Evolutionary conservation across 1,284 basidiomycete genomes (phyloP).

Genomic region (Moniliella sp.): DNA sequence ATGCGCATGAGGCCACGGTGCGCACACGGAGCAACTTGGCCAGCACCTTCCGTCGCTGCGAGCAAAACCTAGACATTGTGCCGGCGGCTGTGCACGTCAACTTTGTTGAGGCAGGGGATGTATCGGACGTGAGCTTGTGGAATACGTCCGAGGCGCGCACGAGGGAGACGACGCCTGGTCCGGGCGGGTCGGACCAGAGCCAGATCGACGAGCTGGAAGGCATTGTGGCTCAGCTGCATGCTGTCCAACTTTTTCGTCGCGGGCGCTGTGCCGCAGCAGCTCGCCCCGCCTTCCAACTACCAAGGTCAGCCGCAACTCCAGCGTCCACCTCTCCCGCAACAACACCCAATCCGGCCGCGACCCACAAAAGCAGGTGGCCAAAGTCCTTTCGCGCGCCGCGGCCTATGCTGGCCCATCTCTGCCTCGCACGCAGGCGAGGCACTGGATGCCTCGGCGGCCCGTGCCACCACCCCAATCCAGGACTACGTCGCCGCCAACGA

Average conservation of each 20-base stretch:
- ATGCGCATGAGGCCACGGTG: slow-evolving; percentile 18
- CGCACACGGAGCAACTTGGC: slow-evolving; percentile 21
- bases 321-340: not conserved
- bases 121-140: slow-evolving; percentile 4
- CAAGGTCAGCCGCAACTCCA: not conserved
- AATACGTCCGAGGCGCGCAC: slow-evolving; percentile 1
- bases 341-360: not conserved
- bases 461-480: no score
- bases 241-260: slow-evolving; percentile 26
- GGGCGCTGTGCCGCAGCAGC: slow-evolving; percentile 2
- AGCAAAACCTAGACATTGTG: slow-evolving; percentile 15
- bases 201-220: slow-evolving; percentile 16
- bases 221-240: slow-evolving; percentile 26
- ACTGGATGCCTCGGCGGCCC: no score
- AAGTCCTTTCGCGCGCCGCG: not conserved
- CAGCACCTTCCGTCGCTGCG: slow-evolving; percentile 21
- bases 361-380: not conserved
- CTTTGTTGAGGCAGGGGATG: slow-evolving; percentile 18
- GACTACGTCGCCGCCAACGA: no score
- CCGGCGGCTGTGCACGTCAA: slow-evolving; percentile 17
- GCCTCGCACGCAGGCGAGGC: no score
- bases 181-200: no score
- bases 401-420: not conserved
- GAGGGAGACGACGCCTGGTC: slow-evolving; percentile 2
- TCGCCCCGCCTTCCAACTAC: not conserved